Base-by-base conservation (phyloP, 352 stramenopile species). In the Phytophthora uliginosa region DNA sequence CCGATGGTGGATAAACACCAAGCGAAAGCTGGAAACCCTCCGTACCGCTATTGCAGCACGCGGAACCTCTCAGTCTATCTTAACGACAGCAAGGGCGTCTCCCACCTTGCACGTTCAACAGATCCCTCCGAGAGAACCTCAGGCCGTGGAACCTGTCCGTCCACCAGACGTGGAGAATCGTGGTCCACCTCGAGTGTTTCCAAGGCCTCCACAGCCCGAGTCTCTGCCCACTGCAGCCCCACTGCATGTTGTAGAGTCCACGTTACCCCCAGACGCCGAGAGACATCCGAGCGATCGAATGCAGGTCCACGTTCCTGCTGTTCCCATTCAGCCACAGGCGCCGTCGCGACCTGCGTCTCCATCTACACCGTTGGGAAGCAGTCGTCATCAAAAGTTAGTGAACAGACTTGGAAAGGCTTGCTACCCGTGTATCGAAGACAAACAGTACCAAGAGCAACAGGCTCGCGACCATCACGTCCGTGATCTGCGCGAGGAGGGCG, bases 401-500 rank as follows among this genome's bases (percentile, higher is more conserved):
- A 68, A 94, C 59, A 77, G 83, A 13, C 56, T 93, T 7, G 84
- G 83, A 8, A 82, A 79, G 34, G 59, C 73, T 0, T 57, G 24
- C 7, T 86, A 79, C 45, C 56, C 63, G 1, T 79, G 71, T 9
- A 48, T 85, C 10, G 66, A 88, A 2, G 82, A 84, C n/a, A 79
- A 80, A 60, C 63, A 81, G 24, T 24, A 71, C 12, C 66, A 77
- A 50, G 64, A 95, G 40, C 78, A 74, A 9, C 76, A 90, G 60
- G 42, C 73, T 45, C 75, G 82, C 7, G 75, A 89, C 33, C 71
- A 77, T 56, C 59, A 63, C 28, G 90, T 95, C 38, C 84, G 79
- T 50, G 91, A 88, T 58, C 65, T 82, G 4, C 82, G 84, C 9
- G 90, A 90, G 58, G 88, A 91, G 66, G 82, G 78, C 0, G 86